A percentile compares a stretch with the other conserved stretches of the same genome.
These are phyloP conservation scores for Stentor coeruleus DNA, from an alignment of 73 alveolate genomes.

Conservation along the genomic window DNA sequence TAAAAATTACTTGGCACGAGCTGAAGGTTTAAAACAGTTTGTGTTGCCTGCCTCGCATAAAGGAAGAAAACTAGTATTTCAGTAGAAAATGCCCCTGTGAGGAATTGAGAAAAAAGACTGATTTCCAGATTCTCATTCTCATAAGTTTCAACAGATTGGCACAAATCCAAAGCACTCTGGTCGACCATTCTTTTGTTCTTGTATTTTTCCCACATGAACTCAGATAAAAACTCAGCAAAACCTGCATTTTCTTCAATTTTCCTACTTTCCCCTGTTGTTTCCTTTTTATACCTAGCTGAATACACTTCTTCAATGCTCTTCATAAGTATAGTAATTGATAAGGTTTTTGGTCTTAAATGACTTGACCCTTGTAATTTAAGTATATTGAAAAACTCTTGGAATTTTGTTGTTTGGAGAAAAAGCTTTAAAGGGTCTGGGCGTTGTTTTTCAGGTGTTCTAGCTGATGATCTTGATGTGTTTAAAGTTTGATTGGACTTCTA, in stretches of 20 bases:
- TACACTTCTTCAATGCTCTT: conserved; percentile 5
- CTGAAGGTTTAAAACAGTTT: not conserved
- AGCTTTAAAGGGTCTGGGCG: conserved; percentile 10
- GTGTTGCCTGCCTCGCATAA: not conserved
- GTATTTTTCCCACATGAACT: not conserved
- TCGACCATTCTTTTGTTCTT: conserved; percentile 6
- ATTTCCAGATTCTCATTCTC: not conserved
- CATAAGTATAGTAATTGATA: not conserved
- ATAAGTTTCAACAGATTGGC: conserved; percentile 23
- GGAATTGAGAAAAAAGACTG: not conserved
- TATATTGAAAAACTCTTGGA: not conserved
- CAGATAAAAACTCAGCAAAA: conserved; percentile 10
- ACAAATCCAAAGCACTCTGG: not conserved
- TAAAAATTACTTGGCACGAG: not conserved
- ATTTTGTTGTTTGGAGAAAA: conserved; percentile 5
- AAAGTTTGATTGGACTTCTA: not conserved
- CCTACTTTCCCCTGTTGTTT: not conserved
- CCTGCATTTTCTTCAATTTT: not conserved
- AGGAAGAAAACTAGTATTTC: not conserved
- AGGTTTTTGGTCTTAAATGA: conserved; percentile 14
- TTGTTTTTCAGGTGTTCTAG: not conserved
- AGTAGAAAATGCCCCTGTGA: not conserved
- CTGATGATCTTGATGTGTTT: not conserved
- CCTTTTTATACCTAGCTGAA: not conserved
- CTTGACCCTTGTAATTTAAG: not conserved